phyloP scores from a whole-genome alignment of 2,329 filamentous ascomycete genomes.

The Teratosphaeriaceae sp. region DNA sequence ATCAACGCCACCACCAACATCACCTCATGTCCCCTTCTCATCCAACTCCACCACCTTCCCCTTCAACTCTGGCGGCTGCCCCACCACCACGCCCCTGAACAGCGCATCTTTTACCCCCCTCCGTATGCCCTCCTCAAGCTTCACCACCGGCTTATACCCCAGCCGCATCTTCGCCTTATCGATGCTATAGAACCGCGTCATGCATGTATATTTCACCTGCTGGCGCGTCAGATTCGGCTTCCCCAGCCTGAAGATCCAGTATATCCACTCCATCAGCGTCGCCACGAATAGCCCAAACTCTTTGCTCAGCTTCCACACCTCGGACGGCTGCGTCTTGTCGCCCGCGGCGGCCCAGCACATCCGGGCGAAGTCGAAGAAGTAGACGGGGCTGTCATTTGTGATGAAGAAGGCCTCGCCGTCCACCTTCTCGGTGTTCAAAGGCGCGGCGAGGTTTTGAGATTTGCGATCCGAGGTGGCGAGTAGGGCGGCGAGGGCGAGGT shows the following conservation, averaged over 20 bases:
- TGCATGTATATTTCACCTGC: conserved; percentile 58
- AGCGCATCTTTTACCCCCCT: conserved; percentile 39
- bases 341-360: conserved; percentile 41
- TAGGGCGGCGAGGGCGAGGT: conserved; percentile 45
- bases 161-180: conserved; percentile 65
- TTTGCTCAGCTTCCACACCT: conserved; percentile 38
- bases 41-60: conserved; percentile 20
- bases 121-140: conserved; percentile 56
- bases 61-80: conserved; percentile 28
- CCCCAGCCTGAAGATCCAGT: conserved; percentile 36
- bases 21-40: neutral
- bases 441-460: conserved; percentile 26
- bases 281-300: conserved; percentile 38
- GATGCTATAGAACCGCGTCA: conserved; percentile 74
- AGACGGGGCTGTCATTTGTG: conserved; percentile 44
- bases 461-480: conserved; percentile 36
- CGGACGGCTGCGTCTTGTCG: conserved; percentile 28
- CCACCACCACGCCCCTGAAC: conserved; percentile 28
- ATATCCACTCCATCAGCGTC: conserved; percentile 38
- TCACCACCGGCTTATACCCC: conserved; percentile 62
- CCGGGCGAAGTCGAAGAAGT: conserved; percentile 47
- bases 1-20: too few relatives aligned
- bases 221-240: conserved; percentile 41
- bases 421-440: conserved; percentile 41
- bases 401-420: conserved; percentile 48